Percentiles rank a stretch among this genome's conserved stretches.
Evolutionary conservation across 495 filamentous ascomycete species (phyloP).

Genomic region (Zalerion maritima): DNA sequence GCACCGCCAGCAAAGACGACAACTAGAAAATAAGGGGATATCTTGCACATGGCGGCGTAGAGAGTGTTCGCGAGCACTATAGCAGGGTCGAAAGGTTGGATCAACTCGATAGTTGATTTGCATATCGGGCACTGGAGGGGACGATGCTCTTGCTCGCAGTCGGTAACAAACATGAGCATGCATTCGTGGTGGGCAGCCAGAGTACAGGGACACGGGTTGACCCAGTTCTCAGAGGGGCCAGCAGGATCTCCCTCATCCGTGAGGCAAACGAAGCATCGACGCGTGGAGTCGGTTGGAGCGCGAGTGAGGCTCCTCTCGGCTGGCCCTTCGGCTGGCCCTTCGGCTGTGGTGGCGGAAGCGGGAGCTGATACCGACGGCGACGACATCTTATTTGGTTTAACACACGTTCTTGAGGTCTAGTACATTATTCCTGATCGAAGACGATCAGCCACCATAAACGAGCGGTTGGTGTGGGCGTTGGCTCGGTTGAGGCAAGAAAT

Average conservation of each 20-base stretch:
- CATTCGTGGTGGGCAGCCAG: slow-evolving; percentile 84
- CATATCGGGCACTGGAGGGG: slow-evolving; percentile 74
- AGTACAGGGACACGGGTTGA: slow-evolving; percentile 75
- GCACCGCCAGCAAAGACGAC: slow-evolving; percentile 39
- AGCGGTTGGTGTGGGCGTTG: too few species aligned
- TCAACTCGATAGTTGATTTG: slow-evolving; percentile 62
- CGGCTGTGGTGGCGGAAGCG: too few species aligned
- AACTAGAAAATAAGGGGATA: slow-evolving; percentile 44
- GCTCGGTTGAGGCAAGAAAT: too few species aligned
- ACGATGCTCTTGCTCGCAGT: slow-evolving; percentile 48
- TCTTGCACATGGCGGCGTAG: slow-evolving; percentile 35
- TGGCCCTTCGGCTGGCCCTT: too few species aligned
- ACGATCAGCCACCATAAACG: too few species aligned
- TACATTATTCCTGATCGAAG: too few species aligned
- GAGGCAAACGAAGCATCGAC: slow-evolving; percentile 90
- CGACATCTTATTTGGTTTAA: too few species aligned
- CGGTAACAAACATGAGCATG: slow-evolving; percentile 78
- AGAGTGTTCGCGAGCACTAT: slow-evolving; percentile 43
- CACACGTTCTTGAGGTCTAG: too few species aligned
- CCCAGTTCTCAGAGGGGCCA: slow-evolving; percentile 53
- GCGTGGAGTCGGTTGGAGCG: slow-evolving; percentile 17
- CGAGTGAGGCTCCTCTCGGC: background rate
- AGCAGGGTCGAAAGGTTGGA: slow-evolving; percentile 52
- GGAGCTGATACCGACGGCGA: too few species aligned
- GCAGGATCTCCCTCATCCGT: slow-evolving; percentile 62